Base-by-base conservation (phyloP, 169 alveolate species). In the Plasmodium coatneyi region DNA sequence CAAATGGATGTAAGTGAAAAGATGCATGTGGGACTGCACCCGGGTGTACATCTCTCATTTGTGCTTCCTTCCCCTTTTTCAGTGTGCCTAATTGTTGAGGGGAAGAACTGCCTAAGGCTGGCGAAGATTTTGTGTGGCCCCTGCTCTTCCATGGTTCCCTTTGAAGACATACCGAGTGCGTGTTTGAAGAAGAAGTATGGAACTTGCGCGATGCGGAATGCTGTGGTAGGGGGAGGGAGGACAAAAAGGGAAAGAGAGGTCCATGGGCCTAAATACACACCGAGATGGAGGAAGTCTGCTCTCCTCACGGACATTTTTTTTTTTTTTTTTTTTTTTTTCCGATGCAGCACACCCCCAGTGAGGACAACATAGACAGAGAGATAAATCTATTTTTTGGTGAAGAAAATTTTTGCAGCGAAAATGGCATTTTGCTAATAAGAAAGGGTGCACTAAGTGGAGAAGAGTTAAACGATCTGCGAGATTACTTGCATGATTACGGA, bases 151-250 rank as follows among this genome's bases (percentile, higher is more conserved):
- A 46, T 30, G 46, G 79, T 80, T 22, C 19, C 22, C 32, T 91
- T 80, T 71, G 79, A 91, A 4, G 36, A 91, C 46, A 66, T 91
- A 36, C 95, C 95, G 25, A n/a, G 39, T 30, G 36, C 56, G 5
- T 91, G 95, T 30, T 28, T 91, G 72, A 91, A 91, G 70, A 91
- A 71, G 34, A 91, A 91, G 83, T 91, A 91, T 81, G 95, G 95
- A 32, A 91, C 95, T 22, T n/a, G 74, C 36, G 80, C 82, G 52
- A 28, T 91, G 80, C 46, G 46, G 32, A 91, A 80, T 25, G 95
- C 86, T 16, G 95, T 91, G 92, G 95, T 91, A 91, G 19, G 60
- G 12, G 32, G 56, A 14, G 6, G 25, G 14, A 70, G 25, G 46
- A 66, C 43, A 22, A 43, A 71, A 32, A 0, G 3, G 5, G 34